Conservation (phyloP, 139 green algal genomes). For the Klebsormidium nitens region DNA sequence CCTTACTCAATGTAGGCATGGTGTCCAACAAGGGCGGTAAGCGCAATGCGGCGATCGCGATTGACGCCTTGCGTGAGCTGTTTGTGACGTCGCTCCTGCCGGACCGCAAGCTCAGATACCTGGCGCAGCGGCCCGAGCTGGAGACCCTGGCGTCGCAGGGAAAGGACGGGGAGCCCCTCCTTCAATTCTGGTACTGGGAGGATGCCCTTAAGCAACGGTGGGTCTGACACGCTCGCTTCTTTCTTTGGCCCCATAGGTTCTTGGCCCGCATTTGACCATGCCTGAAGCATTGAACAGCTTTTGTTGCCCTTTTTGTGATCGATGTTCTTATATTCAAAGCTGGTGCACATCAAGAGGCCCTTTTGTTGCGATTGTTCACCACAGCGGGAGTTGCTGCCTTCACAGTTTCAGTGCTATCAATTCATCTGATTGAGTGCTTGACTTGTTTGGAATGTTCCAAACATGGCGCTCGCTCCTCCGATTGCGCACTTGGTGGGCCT, state of each 20-base stretch:
- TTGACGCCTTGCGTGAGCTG: conserved; percentile 59
- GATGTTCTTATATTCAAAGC: no score
- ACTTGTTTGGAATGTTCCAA: no score
- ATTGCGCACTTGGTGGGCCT: no score
- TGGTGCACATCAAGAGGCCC: no score
- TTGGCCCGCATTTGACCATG: no score
- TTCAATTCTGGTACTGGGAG: conserved; percentile 79
- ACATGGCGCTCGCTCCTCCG: no score
- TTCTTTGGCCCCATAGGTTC: background rate
- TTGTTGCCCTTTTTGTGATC: no score
- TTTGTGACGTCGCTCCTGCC: conserved; percentile 75
- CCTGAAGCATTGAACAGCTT: no score
- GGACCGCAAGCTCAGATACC: conserved; percentile 61
- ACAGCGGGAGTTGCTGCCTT: no score
- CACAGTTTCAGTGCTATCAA: no score
- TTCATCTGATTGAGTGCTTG: no score
- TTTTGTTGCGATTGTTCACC: no score
- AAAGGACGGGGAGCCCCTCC: conserved; percentile 54
- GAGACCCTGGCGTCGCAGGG: conserved; percentile 42
- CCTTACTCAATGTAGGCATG: conserved; percentile 42
- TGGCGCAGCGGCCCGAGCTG: conserved; percentile 44
- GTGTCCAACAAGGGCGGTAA: conserved; percentile 32
- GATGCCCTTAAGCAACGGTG: conserved; percentile 74
- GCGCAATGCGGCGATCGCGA: conserved; percentile 18
- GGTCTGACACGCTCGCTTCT: conserved; percentile 6